Conservation (phyloP, 2,329 filamentous ascomycete genomes). For the Talaromyces sp. region DNA sequence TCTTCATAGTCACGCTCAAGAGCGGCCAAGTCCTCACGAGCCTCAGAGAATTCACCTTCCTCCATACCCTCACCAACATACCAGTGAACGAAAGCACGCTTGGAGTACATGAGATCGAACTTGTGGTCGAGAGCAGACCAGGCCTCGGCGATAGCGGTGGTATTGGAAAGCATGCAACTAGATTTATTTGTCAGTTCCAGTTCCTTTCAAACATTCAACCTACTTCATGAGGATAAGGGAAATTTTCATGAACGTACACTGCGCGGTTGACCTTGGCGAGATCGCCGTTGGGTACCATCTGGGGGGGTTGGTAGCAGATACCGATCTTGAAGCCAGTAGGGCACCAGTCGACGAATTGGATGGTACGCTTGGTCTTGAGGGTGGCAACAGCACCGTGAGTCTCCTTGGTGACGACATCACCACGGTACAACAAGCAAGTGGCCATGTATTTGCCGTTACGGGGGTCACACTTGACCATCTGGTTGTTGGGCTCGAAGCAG, state of each 20-base stretch:
- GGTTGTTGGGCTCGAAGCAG: constrained; percentile 99
- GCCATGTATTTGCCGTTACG: constrained; percentile 99
- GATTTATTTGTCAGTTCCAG: background rate
- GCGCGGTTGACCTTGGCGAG: constrained; percentile 97
- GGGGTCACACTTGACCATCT: constrained; percentile 99
- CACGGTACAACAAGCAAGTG: constrained; percentile 94
- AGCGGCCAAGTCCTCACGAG: constrained; percentile 95
- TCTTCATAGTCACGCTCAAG: constrained; percentile 99
- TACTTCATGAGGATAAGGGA: background rate
- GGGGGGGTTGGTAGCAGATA: constrained; percentile 98
- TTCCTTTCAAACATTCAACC: background rate
- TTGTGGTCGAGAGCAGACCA: constrained; percentile 96
- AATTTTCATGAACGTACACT: constrained; percentile 63
- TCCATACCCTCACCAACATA: constrained; percentile 99
- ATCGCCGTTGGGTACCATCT: constrained; percentile 94
- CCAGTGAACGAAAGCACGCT: constrained; percentile 99
- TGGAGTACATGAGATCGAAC: constrained; percentile 99
- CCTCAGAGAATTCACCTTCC: constrained; percentile 99
- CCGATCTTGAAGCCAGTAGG: constrained; percentile 99
- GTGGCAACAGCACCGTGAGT: constrained; percentile 86
- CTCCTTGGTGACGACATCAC: constrained; percentile 96
- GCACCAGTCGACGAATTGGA: constrained; percentile 99
- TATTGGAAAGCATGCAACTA: constrained; percentile 91
- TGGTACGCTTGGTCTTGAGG: constrained; percentile 98
- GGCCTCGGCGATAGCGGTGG: constrained; percentile 95